Evolutionary conservation across 257 asterid genomes (phyloP).

Genomic region (Nicotiana paniculata): DNA sequence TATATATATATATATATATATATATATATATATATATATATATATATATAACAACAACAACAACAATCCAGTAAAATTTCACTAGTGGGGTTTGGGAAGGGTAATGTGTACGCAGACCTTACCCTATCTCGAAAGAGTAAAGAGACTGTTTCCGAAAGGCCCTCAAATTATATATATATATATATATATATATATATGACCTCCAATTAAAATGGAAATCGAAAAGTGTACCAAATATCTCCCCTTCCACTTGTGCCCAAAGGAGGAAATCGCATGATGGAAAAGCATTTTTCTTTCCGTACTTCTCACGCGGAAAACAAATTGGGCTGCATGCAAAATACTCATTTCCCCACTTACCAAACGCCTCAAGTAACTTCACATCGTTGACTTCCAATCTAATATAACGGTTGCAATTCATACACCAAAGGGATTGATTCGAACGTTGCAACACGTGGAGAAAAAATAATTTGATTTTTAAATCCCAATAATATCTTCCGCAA

Average conservation of each 20-base stretch:
- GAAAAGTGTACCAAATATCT: background rate
- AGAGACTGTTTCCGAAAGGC: too few species aligned
- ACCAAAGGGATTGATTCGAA: background rate
- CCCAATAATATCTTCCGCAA: too few species aligned
- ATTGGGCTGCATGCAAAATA: background rate
- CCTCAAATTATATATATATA: too few species aligned
- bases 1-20: too few species aligned
- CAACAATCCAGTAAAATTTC: too few species aligned
- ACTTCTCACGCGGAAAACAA: background rate
- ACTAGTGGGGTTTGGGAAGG: too few species aligned
- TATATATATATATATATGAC: too few species aligned
- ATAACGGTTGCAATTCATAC: background rate
- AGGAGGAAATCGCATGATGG: background rate
- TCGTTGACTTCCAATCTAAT: background rate
- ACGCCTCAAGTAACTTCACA: background rate
- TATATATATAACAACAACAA: too few species aligned
- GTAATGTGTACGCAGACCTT: too few species aligned
- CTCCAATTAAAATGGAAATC: background rate
- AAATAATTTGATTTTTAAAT: too few species aligned
- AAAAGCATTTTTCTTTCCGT: background rate
- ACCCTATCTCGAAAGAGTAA: too few species aligned
- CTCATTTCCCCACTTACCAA: background rate
- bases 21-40: too few species aligned
- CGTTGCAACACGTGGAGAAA: background rate
- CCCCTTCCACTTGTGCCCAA: background rate